Evolutionary conservation across 192 early-diverging fungal species (phyloP).

Genomic region (Coemansia asiatica): DNA sequence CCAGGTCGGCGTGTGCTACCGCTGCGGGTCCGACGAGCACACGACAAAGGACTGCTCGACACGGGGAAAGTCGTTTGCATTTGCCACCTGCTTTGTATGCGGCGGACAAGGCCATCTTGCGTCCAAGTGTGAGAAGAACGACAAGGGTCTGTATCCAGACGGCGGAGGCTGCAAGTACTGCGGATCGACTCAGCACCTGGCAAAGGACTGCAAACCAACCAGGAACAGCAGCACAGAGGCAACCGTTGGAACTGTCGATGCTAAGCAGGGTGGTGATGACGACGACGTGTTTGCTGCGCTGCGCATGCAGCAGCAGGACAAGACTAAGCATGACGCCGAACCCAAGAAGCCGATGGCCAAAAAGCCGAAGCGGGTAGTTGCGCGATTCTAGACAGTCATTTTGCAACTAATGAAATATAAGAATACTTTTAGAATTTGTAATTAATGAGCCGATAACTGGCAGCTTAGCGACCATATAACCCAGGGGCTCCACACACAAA

Average conservation of each 20-base stretch:
- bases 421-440: too few relatives aligned
- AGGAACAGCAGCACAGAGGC: conserved; percentile 45
- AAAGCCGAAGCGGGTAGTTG: conserved; percentile 24
- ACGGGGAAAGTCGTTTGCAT: conserved; percentile 62
- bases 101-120: conserved; percentile 80
- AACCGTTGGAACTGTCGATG: conserved; percentile 73
- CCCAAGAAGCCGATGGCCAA: conserved; percentile 9
- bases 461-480: not conserved
- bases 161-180: conserved; percentile 89
- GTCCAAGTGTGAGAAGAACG: conserved; percentile 81
- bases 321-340: conserved; percentile 10
- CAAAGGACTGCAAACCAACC: conserved; percentile 74
- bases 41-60: conserved; percentile 72
- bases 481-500: not conserved
- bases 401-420: not conserved
- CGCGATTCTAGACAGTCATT: conserved; percentile 16
- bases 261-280: conserved; percentile 89
- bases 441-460: not conserved
- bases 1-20: conserved; percentile 76
- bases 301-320: conserved; percentile 36
- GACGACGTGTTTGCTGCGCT: conserved; percentile 67
- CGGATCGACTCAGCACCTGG: conserved; percentile 81
- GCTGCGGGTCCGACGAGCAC: conserved; percentile 85
- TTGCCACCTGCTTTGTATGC: conserved; percentile 88
- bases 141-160: conserved; percentile 84